Conservation (phyloP, 441 rosid genomes). For the Arabidopsis hybrid region DNA sequence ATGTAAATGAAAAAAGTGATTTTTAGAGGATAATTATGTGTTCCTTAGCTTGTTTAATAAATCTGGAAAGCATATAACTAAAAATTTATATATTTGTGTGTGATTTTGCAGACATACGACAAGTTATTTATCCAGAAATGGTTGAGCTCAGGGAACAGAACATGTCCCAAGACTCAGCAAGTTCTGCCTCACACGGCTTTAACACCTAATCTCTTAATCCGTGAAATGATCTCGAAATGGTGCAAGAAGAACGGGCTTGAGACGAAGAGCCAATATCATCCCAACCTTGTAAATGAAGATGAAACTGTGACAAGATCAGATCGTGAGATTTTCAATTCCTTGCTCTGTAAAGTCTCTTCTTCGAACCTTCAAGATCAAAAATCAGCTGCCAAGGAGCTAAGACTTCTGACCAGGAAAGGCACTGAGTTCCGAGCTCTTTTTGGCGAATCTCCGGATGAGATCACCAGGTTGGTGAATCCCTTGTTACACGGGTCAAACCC, state of each 20-base stretch:
- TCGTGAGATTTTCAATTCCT: constrained; percentile 62
- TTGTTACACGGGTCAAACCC: constrained; percentile 53
- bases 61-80: no score
- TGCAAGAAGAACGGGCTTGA: constrained; percentile 70
- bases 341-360: constrained; percentile 68
- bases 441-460: constrained; percentile 63
- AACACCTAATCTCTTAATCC: constrained; percentile 72
- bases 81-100: not conserved
- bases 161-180: constrained; percentile 87
- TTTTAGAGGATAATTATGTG: constrained; percentile 2
- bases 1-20: not conserved
- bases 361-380: constrained; percentile 58
- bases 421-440: constrained; percentile 83
- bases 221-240: constrained; percentile 90
- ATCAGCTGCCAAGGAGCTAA: constrained; percentile 84
- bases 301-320: constrained; percentile 69
- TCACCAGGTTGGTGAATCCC: constrained; percentile 70
- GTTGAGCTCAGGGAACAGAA: constrained; percentile 80
- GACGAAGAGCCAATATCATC: constrained; percentile 46
- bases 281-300: constrained; percentile 48
- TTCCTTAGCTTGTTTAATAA: not conserved
- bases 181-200: constrained; percentile 78
- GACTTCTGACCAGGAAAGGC: constrained; percentile 68
- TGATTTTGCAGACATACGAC: constrained; percentile 80
- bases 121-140: constrained; percentile 82